These are phyloP conservation scores for Boletus pseudopeckii DNA, from an alignment of 768 basidiomycete genomes.

Conservation along the genomic window DNA sequence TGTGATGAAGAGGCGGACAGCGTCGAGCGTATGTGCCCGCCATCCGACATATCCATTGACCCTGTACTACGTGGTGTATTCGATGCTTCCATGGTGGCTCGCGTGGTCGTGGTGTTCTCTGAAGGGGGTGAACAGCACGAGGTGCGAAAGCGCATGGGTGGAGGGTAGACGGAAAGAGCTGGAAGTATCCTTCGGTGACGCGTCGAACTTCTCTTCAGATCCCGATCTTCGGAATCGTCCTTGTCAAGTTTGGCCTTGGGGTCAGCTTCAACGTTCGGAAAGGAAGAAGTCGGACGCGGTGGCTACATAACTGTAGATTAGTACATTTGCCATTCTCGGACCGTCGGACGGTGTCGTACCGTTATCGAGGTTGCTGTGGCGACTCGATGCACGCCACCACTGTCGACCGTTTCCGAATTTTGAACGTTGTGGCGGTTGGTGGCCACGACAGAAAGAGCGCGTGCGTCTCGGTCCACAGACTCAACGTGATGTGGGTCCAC, in stretches of 20 bases:
- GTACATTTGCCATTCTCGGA: constrained; percentile 15
- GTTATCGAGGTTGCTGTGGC: constrained; percentile 27
- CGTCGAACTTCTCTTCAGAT: constrained; percentile 12
- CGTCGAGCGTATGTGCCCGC: constrained; percentile 16
- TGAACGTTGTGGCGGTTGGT: constrained; percentile 11
- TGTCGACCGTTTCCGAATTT: constrained; percentile 11
- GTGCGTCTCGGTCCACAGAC: not conserved
- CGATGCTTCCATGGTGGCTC: constrained; percentile 19
- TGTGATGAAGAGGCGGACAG: constrained; percentile 24
- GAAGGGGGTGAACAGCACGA: constrained; percentile 9
- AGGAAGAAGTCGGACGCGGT: constrained; percentile 17
- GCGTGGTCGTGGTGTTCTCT: constrained; percentile 6
- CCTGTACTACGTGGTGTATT: constrained; percentile 19
- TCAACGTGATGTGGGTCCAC: constrained; percentile 14
- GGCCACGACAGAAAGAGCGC: not conserved
- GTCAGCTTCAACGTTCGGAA: constrained; percentile 13
- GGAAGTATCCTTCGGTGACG: constrained; percentile 20
- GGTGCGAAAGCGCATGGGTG: constrained; percentile 9
- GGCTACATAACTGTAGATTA: constrained; percentile 24
- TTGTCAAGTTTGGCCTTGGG: constrained; percentile 5
- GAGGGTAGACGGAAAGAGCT: constrained; percentile 19
- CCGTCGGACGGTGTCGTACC: constrained; percentile 20
- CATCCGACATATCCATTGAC: constrained; percentile 16
- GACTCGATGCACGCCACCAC: constrained; percentile 24
- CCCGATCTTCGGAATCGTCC: constrained; percentile 12